Percentiles rank a stretch among this genome's conserved stretches.
Evolutionary conservation across 2,329 filamentous ascomycete genomes (phyloP).

Genomic region (Curvularia sp.): DNA sequence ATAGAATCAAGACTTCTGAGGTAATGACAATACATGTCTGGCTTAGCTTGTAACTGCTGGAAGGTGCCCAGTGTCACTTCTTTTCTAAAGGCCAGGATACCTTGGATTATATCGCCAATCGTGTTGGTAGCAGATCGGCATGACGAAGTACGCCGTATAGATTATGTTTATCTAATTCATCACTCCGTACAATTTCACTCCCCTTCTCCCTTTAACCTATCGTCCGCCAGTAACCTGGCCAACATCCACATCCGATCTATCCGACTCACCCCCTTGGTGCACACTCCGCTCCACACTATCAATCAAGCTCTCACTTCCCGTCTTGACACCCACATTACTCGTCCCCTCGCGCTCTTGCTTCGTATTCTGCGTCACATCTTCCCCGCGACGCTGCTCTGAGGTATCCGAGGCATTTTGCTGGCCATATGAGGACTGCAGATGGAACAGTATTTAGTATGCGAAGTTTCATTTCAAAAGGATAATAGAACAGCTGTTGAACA

Average conservation of each 20-base stretch:
- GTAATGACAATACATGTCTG: background rate
- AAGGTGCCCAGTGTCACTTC: background rate
- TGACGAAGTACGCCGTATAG: too few species aligned
- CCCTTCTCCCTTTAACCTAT: background rate
- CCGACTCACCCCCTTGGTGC: conserved; percentile 13
- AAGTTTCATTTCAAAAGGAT: background rate
- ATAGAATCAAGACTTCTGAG: background rate
- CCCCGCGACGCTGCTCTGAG: conserved; percentile 19
- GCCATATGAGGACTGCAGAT: conserved; percentile 3
- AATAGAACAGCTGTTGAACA: too few species aligned
- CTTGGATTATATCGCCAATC: too few species aligned
- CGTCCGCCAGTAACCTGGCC: conserved; percentile 5
- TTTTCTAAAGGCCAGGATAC: too few species aligned
- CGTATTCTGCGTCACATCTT: conserved; percentile 16
- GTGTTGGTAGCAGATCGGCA: too few species aligned
- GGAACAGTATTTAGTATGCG: background rate
- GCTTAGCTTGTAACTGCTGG: background rate
- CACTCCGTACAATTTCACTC: too few species aligned
- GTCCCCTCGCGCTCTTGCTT: conserved; percentile 12
- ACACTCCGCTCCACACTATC: conserved; percentile 24
- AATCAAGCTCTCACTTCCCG: conserved; percentile 25
- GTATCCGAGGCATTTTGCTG: conserved; percentile 20
- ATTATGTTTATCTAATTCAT: too few species aligned
- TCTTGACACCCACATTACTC: conserved; percentile 15
- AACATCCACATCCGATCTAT: conserved; percentile 12